Conservation (phyloP, 345 rosid species). For the Citrus glauca region DNA sequence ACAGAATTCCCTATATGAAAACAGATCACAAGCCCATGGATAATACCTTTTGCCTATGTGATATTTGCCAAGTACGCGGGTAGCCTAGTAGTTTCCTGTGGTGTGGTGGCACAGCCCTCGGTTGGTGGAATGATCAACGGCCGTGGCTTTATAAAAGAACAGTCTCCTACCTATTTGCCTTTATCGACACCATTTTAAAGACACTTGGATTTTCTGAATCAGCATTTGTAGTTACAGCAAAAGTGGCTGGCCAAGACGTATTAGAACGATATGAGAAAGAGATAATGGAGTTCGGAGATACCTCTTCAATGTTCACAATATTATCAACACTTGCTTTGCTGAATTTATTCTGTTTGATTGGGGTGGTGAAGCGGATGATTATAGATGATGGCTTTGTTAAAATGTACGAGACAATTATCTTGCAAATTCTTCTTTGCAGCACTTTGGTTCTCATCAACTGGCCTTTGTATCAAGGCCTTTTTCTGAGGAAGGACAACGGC, state of each 20-base stretch:
- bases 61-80: constrained; percentile 16
- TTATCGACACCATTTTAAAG: constrained; percentile 16
- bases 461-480: constrained; percentile 65
- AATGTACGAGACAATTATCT: constrained; percentile 15
- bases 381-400: not conserved
- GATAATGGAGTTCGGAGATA: constrained; percentile 29
- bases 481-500: constrained; percentile 64
- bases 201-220: constrained; percentile 23
- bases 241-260: constrained; percentile 20
- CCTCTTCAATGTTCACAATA: constrained; percentile 23
- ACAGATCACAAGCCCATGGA: constrained; percentile 26
- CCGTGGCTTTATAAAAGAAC: constrained; percentile 33
- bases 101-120: constrained; percentile 21
- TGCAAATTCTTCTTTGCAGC: constrained; percentile 38
- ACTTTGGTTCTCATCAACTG: constrained; percentile 5
- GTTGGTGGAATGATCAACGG: constrained; percentile 46
- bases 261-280: constrained; percentile 25
- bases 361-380: not conserved
- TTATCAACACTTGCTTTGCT: constrained; percentile 31
- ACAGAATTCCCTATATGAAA: not conserved
- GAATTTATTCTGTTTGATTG: constrained; percentile 5
- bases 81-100: constrained; percentile 19
- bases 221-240: constrained; percentile 21
- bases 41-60: constrained; percentile 33
- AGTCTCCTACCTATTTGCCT: constrained; percentile 25